phyloP scores from a whole-genome alignment of 192 early-diverging fungal species.

The Linnemannia schmuckeri region DNA sequence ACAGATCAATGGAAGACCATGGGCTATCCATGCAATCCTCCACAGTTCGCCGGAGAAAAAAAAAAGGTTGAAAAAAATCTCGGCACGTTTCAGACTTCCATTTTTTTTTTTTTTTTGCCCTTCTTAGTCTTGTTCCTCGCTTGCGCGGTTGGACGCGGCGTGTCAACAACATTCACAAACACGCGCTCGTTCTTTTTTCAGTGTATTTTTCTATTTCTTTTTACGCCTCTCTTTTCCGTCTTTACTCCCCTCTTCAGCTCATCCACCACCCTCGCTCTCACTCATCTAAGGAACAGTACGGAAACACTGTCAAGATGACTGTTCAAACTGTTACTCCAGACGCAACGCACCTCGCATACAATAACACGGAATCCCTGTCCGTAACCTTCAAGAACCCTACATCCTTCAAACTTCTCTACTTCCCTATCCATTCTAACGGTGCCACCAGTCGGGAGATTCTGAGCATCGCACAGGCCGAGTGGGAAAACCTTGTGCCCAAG shows the following conservation, averaged over 20 bases:
- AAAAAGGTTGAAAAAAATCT: too few relatives aligned
- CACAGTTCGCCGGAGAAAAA: too few relatives aligned
- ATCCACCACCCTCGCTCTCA: background rate
- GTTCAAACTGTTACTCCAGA: background rate
- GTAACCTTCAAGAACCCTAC: background rate
- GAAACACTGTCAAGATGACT: background rate
- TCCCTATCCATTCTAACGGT: background rate
- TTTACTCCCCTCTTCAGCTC: background rate
- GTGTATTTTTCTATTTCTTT: too few relatives aligned
- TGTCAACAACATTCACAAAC: too few relatives aligned
- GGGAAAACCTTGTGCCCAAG: background rate
- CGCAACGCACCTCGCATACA: background rate
- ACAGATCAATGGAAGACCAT: too few relatives aligned
- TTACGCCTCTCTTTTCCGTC: background rate
- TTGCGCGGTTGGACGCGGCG: too few relatives aligned
- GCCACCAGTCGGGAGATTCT: slow-evolving; percentile 15
- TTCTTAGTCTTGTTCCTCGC: too few relatives aligned
- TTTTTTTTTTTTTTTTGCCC: too few relatives aligned
- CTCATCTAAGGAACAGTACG: background rate
- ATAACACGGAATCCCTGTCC: background rate
- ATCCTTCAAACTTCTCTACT: slow-evolving; percentile 23
- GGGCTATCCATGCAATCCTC: too few relatives aligned
- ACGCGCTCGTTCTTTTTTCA: background rate
- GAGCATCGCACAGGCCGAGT: background rate
- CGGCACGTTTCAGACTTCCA: too few relatives aligned